phyloP scores from a whole-genome alignment of 108 stramenopile species.

The Nannochloropsis gaditana region DNA sequence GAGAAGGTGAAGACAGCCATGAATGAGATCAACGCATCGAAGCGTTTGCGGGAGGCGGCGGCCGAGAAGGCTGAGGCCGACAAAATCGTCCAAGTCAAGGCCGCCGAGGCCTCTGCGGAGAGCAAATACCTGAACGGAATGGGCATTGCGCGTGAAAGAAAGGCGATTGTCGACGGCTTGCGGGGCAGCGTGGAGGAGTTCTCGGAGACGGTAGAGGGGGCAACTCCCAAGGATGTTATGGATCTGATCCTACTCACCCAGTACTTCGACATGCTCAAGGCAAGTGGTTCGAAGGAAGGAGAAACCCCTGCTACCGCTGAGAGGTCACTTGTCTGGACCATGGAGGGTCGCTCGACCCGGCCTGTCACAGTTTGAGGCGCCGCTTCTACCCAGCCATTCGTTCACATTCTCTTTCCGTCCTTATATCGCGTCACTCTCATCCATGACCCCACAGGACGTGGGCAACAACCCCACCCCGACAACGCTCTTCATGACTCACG shows the following conservation, averaged over 20 bases:
- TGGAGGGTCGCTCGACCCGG: no score
- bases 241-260: slow-evolving; percentile 82
- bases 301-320: no score
- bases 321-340: no score
- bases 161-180: slow-evolving; percentile 92
- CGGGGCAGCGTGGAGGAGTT: slow-evolving; percentile 73
- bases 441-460: slow-evolving; percentile 18
- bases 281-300: neutral
- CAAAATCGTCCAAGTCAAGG: slow-evolving; percentile 82
- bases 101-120: slow-evolving; percentile 79
- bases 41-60: slow-evolving; percentile 84
- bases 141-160: slow-evolving; percentile 90
- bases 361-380: no score
- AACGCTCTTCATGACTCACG: slow-evolving; percentile 52
- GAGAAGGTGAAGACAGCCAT: slow-evolving; percentile 82
- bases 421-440: no score
- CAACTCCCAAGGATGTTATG: slow-evolving; percentile 90
- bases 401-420: no score
- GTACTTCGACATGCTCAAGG: slow-evolving; percentile 87
- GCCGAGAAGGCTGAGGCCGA: slow-evolving; percentile 81
- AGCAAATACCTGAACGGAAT: slow-evolving; percentile 87
- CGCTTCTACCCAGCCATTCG: no score
- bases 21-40: slow-evolving; percentile 98
- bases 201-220: slow-evolving; percentile 53
- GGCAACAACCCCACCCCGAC: slow-evolving; percentile 28